A percentile compares a stretch with the other conserved stretches of the same genome.
phyloP scores from a whole-genome alignment of 2,329 filamentous ascomycete genomes.

The Rhynchosporium secalis region DNA sequence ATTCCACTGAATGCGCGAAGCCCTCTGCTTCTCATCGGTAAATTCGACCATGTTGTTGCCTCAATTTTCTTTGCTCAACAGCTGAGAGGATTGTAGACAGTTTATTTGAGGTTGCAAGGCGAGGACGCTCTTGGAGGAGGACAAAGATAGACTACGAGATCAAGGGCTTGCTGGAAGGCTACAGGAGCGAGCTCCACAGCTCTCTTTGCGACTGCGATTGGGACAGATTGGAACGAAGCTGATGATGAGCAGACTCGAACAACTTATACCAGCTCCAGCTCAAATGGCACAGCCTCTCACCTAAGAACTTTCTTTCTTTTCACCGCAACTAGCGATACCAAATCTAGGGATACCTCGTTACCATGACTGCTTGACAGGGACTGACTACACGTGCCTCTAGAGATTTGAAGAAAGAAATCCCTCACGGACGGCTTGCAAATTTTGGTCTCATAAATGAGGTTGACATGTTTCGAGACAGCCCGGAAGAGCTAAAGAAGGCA shows the following conservation, averaged over 20 bases:
- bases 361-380: slow-evolving; percentile 4
- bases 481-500: slow-evolving; percentile 1
- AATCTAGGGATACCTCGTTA: slow-evolving; percentile 1
- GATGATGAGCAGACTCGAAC: not conserved
- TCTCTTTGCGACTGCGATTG: not conserved
- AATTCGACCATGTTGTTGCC: slow-evolving; percentile 32
- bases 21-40: slow-evolving; percentile 27
- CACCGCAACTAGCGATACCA: slow-evolving; percentile 2
- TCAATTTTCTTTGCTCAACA: not conserved
- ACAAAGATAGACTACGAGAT: not conserved
- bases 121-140: not conserved
- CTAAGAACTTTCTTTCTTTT: not conserved
- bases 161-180: not conserved
- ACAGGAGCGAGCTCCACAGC: not conserved
- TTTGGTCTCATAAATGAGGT: slow-evolving; percentile 3
- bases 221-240: not conserved
- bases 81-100: not conserved
- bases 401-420: slow-evolving; percentile 14
- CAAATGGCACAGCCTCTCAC: not conserved
- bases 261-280: slow-evolving; percentile 3
- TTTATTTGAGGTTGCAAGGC: not conserved
- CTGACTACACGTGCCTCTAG: not conserved
- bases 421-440: slow-evolving; percentile 4
- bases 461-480: slow-evolving; percentile 8
- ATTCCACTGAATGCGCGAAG: slow-evolving; percentile 34